Evolutionary conservation across 169 alveolate genomes (phyloP).

Genomic region (Cyclospora cayetanensis): DNA sequence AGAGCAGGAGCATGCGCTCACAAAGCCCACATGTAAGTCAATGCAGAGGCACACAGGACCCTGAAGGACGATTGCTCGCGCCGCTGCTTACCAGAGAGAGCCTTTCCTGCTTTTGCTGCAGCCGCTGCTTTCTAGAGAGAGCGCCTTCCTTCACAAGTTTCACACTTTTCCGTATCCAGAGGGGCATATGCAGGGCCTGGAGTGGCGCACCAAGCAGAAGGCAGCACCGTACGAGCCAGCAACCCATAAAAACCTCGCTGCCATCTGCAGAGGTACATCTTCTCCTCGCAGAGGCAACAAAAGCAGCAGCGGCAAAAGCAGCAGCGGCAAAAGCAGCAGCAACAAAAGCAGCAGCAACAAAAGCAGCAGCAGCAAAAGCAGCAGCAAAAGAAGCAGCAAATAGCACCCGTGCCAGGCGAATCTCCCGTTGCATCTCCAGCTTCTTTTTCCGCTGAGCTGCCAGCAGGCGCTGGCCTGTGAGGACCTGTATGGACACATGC

Average conservation of each 20-base stretch:
- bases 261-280: no score
- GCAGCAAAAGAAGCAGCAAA: not conserved
- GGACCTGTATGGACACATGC: not conserved
- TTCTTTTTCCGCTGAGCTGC: not conserved
- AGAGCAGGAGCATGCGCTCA: no score
- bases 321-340: no score
- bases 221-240: no score
- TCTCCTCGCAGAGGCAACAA: no score
- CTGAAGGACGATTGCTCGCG: no score
- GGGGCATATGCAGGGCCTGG: not conserved
- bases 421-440: not conserved
- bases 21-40: no score
- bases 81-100: not conserved
- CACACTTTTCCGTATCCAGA: not conserved
- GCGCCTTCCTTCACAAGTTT: not conserved
- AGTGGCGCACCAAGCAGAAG: not conserved
- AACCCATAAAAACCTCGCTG: no score
- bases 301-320: no score
- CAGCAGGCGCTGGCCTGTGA: not conserved
- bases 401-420: not conserved
- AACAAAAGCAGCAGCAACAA: no score
- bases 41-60: no score
- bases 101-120: not conserved
- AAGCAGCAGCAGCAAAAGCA: no score
- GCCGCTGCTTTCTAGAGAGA: not conserved